These are phyloP conservation scores for Chiua virens DNA, from an alignment of 768 basidiomycete genomes.

Conservation along the genomic window DNA sequence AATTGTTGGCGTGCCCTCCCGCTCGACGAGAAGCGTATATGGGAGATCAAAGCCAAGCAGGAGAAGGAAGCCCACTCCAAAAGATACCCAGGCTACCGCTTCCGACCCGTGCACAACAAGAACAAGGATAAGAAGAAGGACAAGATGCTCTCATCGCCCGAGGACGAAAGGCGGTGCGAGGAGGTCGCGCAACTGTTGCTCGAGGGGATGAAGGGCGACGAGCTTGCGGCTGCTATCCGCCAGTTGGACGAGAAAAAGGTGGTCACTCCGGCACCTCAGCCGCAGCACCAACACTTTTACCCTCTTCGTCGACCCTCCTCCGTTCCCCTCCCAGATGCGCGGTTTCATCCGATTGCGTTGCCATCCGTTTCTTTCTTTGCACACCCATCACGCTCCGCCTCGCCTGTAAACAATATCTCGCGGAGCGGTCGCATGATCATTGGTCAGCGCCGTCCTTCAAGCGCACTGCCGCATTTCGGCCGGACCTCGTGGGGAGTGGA, in stretches of 20 bases:
- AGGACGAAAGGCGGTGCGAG: conserved; percentile 39
- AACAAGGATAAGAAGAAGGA: conserved; percentile 44
- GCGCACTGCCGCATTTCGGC: conserved; percentile 40
- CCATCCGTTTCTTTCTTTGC: conserved; percentile 45
- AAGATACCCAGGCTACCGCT: conserved; percentile 64
- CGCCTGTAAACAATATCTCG: conserved; percentile 46
- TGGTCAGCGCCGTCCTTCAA: conserved; percentile 51
- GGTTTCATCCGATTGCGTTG: conserved; percentile 41
- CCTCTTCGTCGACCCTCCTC: conserved; percentile 59
- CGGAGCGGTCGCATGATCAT: conserved; percentile 41
- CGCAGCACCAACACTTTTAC: conserved; percentile 25
- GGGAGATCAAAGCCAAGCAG: conserved; percentile 72
- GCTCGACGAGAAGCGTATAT: conserved; percentile 65
- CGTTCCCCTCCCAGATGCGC: conserved; percentile 54
- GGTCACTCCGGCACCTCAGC: background rate
- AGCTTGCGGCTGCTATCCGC: conserved; percentile 62
- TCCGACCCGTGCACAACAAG: conserved; percentile 46
- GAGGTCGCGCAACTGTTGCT: conserved; percentile 64
- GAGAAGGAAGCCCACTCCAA: conserved; percentile 73
- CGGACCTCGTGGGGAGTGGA: conserved; percentile 27
- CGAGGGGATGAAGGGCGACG: conserved; percentile 69
- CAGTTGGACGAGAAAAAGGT: conserved; percentile 40
- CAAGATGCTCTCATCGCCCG: conserved; percentile 13
- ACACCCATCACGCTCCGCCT: conserved; percentile 40
- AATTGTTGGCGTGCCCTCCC: conserved; percentile 69